Evolutionary conservation across 2,329 filamentous ascomycete species (phyloP).

Genomic region (Ceratocystis cubensis): DNA sequence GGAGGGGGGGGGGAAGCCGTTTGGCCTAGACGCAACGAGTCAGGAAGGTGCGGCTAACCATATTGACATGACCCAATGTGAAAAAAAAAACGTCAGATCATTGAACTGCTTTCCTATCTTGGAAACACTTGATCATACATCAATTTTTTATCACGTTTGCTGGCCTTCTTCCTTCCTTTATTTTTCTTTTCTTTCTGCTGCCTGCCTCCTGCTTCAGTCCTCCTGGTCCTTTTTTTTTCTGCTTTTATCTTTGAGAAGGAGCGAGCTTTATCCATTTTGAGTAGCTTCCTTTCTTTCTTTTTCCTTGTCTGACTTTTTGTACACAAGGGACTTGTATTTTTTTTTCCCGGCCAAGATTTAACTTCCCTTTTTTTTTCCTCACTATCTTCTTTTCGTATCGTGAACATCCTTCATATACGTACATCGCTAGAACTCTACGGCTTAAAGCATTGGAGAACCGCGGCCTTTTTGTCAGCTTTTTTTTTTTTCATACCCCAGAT

Average conservation of each 20-base stretch:
- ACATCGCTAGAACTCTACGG: background rate
- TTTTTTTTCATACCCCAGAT: background rate
- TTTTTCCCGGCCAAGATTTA: background rate
- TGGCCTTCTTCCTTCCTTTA: background rate
- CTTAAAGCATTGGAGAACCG: background rate
- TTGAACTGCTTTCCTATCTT: slow-evolving; percentile 9
- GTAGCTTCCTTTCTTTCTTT: background rate
- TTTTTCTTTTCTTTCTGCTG: background rate
- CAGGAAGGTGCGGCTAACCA: slow-evolving; percentile 5
- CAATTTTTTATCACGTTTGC: background rate
- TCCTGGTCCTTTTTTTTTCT: slow-evolving; percentile 7
- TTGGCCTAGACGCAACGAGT: slow-evolving; percentile 7
- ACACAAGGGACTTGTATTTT: slow-evolving; percentile 8
- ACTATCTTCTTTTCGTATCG: background rate
- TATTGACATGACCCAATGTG: background rate
- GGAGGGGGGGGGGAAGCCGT: background rate
- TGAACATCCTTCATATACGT: background rate
- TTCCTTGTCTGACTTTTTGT: background rate
- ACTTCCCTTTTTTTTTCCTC: background rate
- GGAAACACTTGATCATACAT: background rate
- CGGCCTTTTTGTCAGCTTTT: background rate
- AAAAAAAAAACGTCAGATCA: slow-evolving; percentile 5
- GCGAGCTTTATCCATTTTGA: background rate
- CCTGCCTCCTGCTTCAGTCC: slow-evolving; percentile 4
- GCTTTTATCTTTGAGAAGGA: slow-evolving; percentile 6